Percentiles rank a stretch among this genome's conserved stretches.
These are phyloP conservation scores for Plantago major DNA, from an alignment of 257 asterid genomes.

Conservation along the genomic window DNA sequence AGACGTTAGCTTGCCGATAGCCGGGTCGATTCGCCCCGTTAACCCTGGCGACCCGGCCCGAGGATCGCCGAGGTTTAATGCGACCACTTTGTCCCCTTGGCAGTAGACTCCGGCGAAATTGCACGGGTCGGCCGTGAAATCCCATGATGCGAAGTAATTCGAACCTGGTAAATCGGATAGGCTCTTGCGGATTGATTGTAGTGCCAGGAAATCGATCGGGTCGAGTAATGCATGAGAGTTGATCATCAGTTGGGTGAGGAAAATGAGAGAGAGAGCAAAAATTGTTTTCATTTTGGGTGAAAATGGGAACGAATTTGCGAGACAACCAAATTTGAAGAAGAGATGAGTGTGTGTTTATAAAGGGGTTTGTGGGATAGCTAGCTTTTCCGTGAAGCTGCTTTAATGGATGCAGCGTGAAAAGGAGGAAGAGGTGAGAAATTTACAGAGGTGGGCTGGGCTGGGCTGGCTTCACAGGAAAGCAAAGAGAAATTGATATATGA, in stretches of 20 bases:
- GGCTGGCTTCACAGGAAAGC: conserved; percentile 59
- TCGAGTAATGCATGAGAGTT: conserved; percentile 47
- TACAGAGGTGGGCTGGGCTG: conserved; percentile 30
- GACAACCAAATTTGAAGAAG: too few relatives aligned
- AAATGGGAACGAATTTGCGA: background rate
- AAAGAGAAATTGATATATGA: conserved; percentile 10
- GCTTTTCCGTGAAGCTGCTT: conserved; percentile 65
- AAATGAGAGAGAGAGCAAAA: background rate
- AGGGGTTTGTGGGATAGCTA: conserved; percentile 20
- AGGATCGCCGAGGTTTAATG: conserved; percentile 87
- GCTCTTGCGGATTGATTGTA: conserved; percentile 66
- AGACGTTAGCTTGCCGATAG: conserved; percentile 66
- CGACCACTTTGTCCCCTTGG: conserved; percentile 57
- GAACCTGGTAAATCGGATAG: conserved; percentile 79
- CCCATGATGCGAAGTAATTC: conserved; percentile 72
- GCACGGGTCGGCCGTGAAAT: conserved; percentile 89
- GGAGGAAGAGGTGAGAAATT: too few relatives aligned
- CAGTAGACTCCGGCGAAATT: conserved; percentile 77
- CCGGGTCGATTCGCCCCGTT: conserved; percentile 62
- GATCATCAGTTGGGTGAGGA: conserved; percentile 19
- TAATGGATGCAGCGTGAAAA: conserved; percentile 50
- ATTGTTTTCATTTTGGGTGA: background rate
- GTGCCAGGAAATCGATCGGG: conserved; percentile 83
- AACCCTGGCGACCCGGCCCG: conserved; percentile 84
- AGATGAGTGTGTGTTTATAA: too few relatives aligned